A percentile compares a stretch with the other conserved stretches of the same genome.
Evolutionary conservation across 2,329 filamentous ascomycete genomes (phyloP).

Genomic region (Phyllosticta citribraziliensis): DNA sequence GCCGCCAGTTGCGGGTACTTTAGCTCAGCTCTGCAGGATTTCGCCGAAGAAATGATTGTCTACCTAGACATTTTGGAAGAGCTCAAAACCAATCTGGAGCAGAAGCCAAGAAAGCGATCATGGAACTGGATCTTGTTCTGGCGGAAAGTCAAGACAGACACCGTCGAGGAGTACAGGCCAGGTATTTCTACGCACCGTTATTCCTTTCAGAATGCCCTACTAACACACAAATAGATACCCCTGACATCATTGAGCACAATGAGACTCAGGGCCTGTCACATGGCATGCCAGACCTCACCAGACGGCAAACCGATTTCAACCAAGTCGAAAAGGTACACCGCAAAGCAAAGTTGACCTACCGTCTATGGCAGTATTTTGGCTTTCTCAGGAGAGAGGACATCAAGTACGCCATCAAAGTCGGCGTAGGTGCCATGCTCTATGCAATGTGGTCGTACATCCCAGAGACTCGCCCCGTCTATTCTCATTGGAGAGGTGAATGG

Average conservation of each 20-base stretch:
- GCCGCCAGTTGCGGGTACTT: constrained; percentile 97
- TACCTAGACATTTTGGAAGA: constrained; percentile 81
- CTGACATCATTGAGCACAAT: constrained; percentile 18
- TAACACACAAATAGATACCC: constrained; percentile 16
- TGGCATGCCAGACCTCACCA: constrained; percentile 27
- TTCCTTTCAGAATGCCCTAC: background rate
- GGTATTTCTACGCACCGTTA: constrained; percentile 13
- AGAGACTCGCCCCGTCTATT: constrained; percentile 67
- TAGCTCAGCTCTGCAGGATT: constrained; percentile 80
- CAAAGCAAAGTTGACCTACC: constrained; percentile 21
- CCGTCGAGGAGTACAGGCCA: constrained; percentile 13
- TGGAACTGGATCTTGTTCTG: constrained; percentile 89
- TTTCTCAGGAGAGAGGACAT: constrained; percentile 56
- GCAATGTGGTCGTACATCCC: constrained; percentile 81
- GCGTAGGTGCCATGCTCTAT: constrained; percentile 78
- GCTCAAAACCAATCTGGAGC: constrained; percentile 59
- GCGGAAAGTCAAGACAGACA: constrained; percentile 31
- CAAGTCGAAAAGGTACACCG: constrained; percentile 2
- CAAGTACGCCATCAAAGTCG: constrained; percentile 84
- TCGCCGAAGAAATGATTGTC: constrained; percentile 78
- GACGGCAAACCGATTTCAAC: background rate
- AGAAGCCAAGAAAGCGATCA: constrained; percentile 50
- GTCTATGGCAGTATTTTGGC: constrained; percentile 44
- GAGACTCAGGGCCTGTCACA: constrained; percentile 22
- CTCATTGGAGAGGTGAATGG: constrained; percentile 92